Evolutionary conservation across 1,284 basidiomycete genomes (phyloP).

Genomic region (Pseudomicrostroma phylloplanum): DNA sequence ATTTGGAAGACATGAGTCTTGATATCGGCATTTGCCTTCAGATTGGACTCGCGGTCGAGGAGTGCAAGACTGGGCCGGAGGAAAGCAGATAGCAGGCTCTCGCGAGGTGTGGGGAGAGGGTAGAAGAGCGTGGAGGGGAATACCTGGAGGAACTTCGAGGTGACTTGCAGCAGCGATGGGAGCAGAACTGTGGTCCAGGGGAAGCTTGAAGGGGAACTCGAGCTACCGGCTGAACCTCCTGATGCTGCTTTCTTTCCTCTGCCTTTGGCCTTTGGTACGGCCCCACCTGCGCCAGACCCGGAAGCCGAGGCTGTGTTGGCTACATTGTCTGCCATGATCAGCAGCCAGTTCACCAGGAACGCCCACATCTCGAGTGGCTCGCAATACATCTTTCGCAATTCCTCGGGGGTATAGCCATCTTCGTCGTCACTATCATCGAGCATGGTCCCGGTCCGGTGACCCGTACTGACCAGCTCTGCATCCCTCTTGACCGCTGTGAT

Average conservation of each 20-base stretch:
- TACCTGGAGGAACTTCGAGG: conserved; percentile 28
- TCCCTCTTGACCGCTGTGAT: conserved; percentile 34
- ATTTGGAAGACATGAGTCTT: conserved; percentile 74
- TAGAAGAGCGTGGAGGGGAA: conserved; percentile 15
- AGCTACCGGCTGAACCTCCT: not conserved
- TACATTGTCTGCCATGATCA: conserved; percentile 35
- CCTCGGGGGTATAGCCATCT: conserved; percentile 17
- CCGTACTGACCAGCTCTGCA: conserved; percentile 18
- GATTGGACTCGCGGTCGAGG: conserved; percentile 76
- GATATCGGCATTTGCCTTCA: conserved; percentile 67
- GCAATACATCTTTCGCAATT: not conserved
- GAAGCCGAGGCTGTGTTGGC: conserved; percentile 16
- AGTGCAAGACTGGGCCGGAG: conserved; percentile 71
- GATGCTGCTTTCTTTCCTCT: conserved; percentile 16
- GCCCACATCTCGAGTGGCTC: conserved; percentile 41
- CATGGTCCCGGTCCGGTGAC: not conserved
- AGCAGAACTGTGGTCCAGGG: conserved; percentile 13
- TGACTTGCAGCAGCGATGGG: conserved; percentile 33
- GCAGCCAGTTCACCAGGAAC: conserved; percentile 46
- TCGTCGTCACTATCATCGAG: conserved; percentile 26
- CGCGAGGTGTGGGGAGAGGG: conserved; percentile 30
- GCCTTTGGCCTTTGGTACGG: conserved; percentile 1
- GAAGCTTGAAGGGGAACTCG: not conserved
- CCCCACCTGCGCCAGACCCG: conserved; percentile 1
- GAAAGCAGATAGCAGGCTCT: conserved; percentile 45